Evolutionary conservation across 768 basidiomycete species (phyloP), one percentile per base, ranked within the genome.

Genomic region (Boletellus emodensis): DNA sequence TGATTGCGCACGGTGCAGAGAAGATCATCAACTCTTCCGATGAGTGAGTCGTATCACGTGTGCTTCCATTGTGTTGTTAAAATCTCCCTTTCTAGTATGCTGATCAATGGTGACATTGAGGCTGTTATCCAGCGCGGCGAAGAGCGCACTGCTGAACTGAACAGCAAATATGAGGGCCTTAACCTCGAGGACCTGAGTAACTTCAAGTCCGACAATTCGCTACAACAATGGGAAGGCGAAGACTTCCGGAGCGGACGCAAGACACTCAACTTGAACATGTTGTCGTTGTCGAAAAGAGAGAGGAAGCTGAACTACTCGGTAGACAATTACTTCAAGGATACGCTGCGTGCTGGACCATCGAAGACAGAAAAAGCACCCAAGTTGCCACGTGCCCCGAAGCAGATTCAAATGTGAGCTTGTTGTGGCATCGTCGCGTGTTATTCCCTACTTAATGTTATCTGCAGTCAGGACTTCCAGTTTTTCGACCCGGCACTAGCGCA

Each of bases 1-100:
- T 98, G 93, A 98, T 99, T 52, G 86, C 94, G 6, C 93, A 95
- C 61, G 95, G 96, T 17, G 95, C 94, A 0, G 95, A 98, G 66
- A 89, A 92, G 69, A 97, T 99, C 49, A 94, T 98, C 67, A 95
- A 87, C 62, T 74, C 84, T 4, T 66, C 69, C 0, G 85, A 89
- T 13, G 81, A 83, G 90, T 92, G 49, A 54, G 86, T 71, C 11
- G 12, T 4, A 10, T 37, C 34, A 35, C 15, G 1, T 18, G 5
- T 28, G 36, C 51, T 26, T 15, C 2, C 10, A 33, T 12, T 20
- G 42, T 26, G 17, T 49, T 15, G 17, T 47, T 41, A 30, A 59
- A 8, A 50, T 37, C 7, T 30, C 14, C 20, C 28, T 36, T 5
- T 14, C 26, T 50, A 94, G 91, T 36, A 67, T 85, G 49, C 64